phyloP scores from a whole-genome alignment of 208 protist species.

The Naegleria lovaniensis region DNA sequence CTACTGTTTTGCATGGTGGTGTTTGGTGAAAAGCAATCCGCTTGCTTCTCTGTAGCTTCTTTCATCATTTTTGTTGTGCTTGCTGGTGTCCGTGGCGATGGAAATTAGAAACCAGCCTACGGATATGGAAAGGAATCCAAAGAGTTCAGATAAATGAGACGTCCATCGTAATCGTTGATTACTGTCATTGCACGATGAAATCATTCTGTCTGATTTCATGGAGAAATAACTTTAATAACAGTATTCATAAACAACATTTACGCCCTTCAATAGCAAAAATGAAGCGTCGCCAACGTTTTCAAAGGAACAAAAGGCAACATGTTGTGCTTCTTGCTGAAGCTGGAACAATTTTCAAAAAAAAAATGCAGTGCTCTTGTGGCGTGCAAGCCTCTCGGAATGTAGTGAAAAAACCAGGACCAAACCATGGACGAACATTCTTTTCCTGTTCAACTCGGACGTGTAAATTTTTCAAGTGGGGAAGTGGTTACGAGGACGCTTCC shows the following conservation, averaged over 20 bases:
- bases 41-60: background rate
- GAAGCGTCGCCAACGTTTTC: too few relatives aligned
- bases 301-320: too few relatives aligned
- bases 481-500: background rate
- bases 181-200: too few relatives aligned
- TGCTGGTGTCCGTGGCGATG: too few relatives aligned
- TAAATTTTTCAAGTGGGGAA: background rate
- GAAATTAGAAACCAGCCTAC: too few relatives aligned
- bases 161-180: too few relatives aligned
- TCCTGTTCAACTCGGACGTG: background rate
- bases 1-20: background rate
- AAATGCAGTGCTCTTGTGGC: background rate
- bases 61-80: background rate
- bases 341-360: background rate
- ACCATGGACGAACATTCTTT: background rate
- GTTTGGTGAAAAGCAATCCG: background rate
- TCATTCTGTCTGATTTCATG: too few relatives aligned
- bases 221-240: too few relatives aligned
- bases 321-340: background rate
- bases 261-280: too few relatives aligned
- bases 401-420: background rate
- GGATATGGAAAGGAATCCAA: too few relatives aligned
- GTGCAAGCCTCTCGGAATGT: background rate
- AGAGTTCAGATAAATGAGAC: too few relatives aligned
- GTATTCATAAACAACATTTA: too few relatives aligned